Base-by-base conservation (phyloP, 768 basidiomycete species). In the Amanita inopinata region DNA sequence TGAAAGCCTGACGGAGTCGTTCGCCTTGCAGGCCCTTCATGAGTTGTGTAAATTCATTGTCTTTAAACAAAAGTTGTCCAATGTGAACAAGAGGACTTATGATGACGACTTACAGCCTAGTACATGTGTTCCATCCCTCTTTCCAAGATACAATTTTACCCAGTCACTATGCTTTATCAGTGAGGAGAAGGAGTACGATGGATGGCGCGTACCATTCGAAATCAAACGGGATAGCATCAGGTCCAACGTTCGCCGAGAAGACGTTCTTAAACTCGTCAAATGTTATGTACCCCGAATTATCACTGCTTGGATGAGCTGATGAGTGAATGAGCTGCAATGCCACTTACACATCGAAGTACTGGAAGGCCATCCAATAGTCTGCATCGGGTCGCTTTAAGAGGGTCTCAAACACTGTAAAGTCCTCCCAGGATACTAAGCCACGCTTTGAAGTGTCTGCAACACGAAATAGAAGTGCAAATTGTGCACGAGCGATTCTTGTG, bases 21-120 rank as follows among this genome's bases (percentile, higher is more conserved):
- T 99, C 96, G 56, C 93, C 96, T 66, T 97, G 96, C 43, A 97
- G 74, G 32, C 92, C 94, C 63, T 97, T 98, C 90, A 99, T 96
- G 46, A 98, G 67, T 65, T 97, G 93, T 22, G 92, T 96, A 65
- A 98, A 98, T 62, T 98, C 93, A 58, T 86, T 86, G 66, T 93
- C 86, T 91, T 35, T 37, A 15, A 52, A 6, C 34, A 38, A 30
- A 23, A 4, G 28, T 48, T 28, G 30, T 40, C 44, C 33, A 31
- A 34, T 35, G 33, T 17, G 24, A 40, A 14, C 23, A 20, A 41
- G 38, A 41, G 30, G 11, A 35, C n/a, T 45, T 11, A n/a, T 20
- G 33, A n/a, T 7, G 30, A 14, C 33, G 4, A 70, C 84, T 54
- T 54, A 91, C 92, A 96, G 64, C 90, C 90, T 43, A 96, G 70